phyloP scores from a whole-genome alignment of 768 basidiomycete species.

The Xerocomellus chrysenteron region DNA sequence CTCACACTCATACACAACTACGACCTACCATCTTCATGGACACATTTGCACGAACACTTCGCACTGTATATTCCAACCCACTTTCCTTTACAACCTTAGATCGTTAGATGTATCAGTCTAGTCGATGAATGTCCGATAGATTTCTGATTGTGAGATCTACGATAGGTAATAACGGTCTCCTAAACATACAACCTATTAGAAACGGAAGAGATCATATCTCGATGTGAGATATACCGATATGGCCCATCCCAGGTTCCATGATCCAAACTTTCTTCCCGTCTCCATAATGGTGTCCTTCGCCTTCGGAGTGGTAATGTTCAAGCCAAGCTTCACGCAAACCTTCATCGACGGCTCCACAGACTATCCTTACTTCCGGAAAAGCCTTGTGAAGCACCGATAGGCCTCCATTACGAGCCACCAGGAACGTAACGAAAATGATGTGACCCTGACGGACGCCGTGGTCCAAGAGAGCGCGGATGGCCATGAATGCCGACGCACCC shows the following conservation, averaged over 20 bases:
- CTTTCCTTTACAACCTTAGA: conserved; percentile 6
- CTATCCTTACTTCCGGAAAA: conserved; percentile 82
- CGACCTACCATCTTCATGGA: conserved; percentile 5
- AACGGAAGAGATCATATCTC: background rate
- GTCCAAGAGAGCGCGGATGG: conserved; percentile 88
- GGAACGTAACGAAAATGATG: conserved; percentile 88
- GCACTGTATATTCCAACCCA: conserved; percentile 16
- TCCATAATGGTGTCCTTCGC: conserved; percentile 39
- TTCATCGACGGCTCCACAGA: conserved; percentile 82
- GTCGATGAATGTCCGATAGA: conserved; percentile 3
- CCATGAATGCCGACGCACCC: conserved; percentile 92
- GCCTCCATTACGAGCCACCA: conserved; percentile 82
- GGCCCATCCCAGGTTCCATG: conserved; percentile 86
- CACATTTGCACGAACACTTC: background rate
- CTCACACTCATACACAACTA: background rate
- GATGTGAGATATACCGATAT: conserved; percentile 58
- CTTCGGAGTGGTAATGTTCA: conserved; percentile 52
- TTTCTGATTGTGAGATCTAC: conserved; percentile 12
- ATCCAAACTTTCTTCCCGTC: conserved; percentile 72
- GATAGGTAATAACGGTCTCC: conserved; percentile 44
- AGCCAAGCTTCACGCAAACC: conserved; percentile 75
- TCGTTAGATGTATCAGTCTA: conserved; percentile 2
- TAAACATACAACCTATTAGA: conserved; percentile 11
- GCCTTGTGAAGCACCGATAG: conserved; percentile 73
- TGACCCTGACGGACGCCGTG: conserved; percentile 83